Evolutionary conservation across 306 rosid genomes (phyloP).

Genomic region (Dalbergia cultrata): DNA sequence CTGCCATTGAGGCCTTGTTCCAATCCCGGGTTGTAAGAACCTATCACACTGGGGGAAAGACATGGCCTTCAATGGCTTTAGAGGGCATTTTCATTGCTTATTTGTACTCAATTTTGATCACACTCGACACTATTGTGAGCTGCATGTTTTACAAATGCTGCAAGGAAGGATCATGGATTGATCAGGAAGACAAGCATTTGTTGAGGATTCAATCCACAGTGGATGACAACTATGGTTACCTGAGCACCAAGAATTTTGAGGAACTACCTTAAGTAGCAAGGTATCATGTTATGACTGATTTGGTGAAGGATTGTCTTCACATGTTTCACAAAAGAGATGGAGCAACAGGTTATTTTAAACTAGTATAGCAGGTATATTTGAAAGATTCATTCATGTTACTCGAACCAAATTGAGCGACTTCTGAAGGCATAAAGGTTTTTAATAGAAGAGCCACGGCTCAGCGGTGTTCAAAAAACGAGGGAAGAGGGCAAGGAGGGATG

Average conservation of each 20-base stretch:
- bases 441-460: conserved; percentile 35
- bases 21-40: conserved; percentile 69
- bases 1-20: conserved; percentile 83
- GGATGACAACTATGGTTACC: conserved; percentile 45
- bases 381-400: conserved; percentile 49
- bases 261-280: conserved; percentile 49
- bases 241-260: conserved; percentile 51
- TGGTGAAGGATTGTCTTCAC: conserved; percentile 13
- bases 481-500: background rate
- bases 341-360: background rate
- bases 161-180: conserved; percentile 44
- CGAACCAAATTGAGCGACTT: conserved; percentile 38
- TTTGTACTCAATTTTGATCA: conserved; percentile 72
- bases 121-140: conserved; percentile 75
- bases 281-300: background rate
- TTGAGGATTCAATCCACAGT: conserved; percentile 48
- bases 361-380: conserved; percentile 24
- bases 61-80: conserved; percentile 47
- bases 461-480: conserved; percentile 35
- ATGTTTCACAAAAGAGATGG: conserved; percentile 25
- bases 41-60: conserved; percentile 42
- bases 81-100: conserved; percentile 81
- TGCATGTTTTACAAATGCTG: conserved; percentile 74
- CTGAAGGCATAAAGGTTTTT: conserved; percentile 9
- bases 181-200: conserved; percentile 40